Base-by-base conservation (phyloP, 306 rosid genomes). In the Cicer chorassanicum region DNA sequence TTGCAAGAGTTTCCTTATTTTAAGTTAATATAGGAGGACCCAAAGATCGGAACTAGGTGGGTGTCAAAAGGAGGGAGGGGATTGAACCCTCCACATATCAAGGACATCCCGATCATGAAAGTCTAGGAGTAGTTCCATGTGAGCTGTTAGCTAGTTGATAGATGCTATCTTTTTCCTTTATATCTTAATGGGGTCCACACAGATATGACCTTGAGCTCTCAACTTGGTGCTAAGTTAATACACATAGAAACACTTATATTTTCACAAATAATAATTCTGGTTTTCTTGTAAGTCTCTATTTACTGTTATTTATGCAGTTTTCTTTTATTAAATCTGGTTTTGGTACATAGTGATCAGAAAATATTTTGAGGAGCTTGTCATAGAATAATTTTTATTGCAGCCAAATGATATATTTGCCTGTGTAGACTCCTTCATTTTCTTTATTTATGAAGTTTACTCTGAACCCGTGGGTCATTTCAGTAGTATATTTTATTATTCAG, bases 1-100 rank as follows among this genome's bases (percentile, higher is more conserved):
- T 72, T 82, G 44, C 43, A 15, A 61, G 45, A 72, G 14, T 71
- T 71, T 71, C 6, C 50, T 40, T 70, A 18, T 49, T 62, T 71
- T 41, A 24, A 15, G 59, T 51, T 41, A 50, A 61, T 51, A 62
- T 71, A 2, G 63, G 49, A 57, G 53, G 68, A 8, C 56, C 14
- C 18, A 57, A 55, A 59, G 50, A 68, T 60, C 51, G 24, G 15
- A 56, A 51, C 39, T 62, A 24, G 68, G 46, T 24, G 34, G 65
- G 43, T 38, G 69, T 13, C 4, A 36, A 8, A 57, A 8, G 19
- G 51, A 16, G 64, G 43, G n/a, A 2, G 24, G 12, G 62, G 14
- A 16, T 8, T 9, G 46, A 8, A 36, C 16, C 12, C 56, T 50
- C 8, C 62, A 56, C 66, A 75, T 9, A 43, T 41, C 68, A 77